Evolutionary conservation across 805 yeast species (phyloP), one percentile per base, ranked within the genome.

Genomic region (Saccharomycopsis capsularis): DNA sequence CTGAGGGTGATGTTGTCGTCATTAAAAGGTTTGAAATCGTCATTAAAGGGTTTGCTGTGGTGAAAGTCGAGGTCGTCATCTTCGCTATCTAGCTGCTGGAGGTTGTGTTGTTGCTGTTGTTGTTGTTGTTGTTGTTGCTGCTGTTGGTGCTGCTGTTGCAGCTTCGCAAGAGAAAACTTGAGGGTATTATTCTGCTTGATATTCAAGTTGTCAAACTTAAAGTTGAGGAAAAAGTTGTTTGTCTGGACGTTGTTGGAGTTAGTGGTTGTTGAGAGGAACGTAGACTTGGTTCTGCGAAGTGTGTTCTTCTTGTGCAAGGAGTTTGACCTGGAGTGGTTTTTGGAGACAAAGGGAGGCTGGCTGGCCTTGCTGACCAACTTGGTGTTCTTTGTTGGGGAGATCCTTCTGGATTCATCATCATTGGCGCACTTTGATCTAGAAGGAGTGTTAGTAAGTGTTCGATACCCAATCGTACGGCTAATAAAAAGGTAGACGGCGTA

Each of bases 31-130:
- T 42, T 43, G 22, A 51, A 29, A 21, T 39, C 37, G 22, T 40
- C 46, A 16, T 43, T 43, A 15, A 42, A 6, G 24, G 34, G 36
- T 22, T 39, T 18, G 16, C 44, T 49, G 50, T 56, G 53, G 19
- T 58, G 59, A 13, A 42, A 56, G 16, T 48, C 41, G n/a, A n/a
- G n/a, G 25, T 61, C 61, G 4, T 64, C 65, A 4, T 54, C 58
- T 2, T 50, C 58, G 36, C 55, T 57, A 23, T 61, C 58, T 29
- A 60, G 53, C 24, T 64, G 60, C 29, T 65, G 63, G 40, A 64
- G 61, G 36, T 59, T 57, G 51, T 64, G 3, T 18, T 13, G 9
- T 16, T 3, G 32, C n/a, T 29, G 22, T 3, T 22, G 22, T 18
- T 23, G 21, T 4, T 18, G 11, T 15, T 37, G n/a, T n/a, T n/a